Conservation (phyloP, 2,329 filamentous ascomycete species). For the Cladosporium sp. region DNA sequence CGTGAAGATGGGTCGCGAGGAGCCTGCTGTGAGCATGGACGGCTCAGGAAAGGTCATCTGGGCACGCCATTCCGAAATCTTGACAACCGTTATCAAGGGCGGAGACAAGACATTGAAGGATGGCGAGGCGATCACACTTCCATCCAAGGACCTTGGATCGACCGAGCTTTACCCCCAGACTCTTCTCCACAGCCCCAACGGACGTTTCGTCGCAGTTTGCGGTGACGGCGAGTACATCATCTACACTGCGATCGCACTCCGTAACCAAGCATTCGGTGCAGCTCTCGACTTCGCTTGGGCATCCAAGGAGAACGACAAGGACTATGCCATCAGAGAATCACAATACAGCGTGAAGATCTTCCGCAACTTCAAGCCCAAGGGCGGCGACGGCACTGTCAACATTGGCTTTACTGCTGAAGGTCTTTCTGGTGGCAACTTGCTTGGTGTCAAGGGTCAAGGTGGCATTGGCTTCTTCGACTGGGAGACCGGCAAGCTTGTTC, state of each 20-base stretch:
- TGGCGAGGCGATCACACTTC: conserved; percentile 78
- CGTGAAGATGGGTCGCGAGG: conserved; percentile 94
- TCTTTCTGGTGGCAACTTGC: conserved; percentile 80
- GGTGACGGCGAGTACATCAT: conserved; percentile 99
- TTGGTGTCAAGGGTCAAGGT: conserved; percentile 92
- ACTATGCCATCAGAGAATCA: conserved; percentile 96
- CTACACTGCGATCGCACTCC: conserved; percentile 92
- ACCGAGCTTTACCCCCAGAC: conserved; percentile 97
- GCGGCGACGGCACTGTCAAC: conserved; percentile 70
- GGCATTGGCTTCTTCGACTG: conserved; percentile 97
- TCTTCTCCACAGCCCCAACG: conserved; percentile 92
- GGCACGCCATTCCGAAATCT: conserved; percentile 92
- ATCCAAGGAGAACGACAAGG: conserved; percentile 95
- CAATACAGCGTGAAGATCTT: conserved; percentile 93
- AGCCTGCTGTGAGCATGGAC: conserved; percentile 98
- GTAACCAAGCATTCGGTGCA: conserved; percentile 96
- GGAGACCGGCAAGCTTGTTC: conserved; percentile 83
- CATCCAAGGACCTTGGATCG: conserved; percentile 91
- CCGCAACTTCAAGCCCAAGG: conserved; percentile 95
- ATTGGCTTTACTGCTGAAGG: conserved; percentile 95
- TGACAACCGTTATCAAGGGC: conserved; percentile 92
- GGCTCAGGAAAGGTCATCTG: conserved; percentile 92
- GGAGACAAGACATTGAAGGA: conserved; percentile 84
- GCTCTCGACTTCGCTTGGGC: conserved; percentile 97
- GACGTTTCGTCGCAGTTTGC: conserved; percentile 83